Evolutionary conservation across 176 grass and related monocot genomes (phyloP).

Genomic region (Musa itinerans): DNA sequence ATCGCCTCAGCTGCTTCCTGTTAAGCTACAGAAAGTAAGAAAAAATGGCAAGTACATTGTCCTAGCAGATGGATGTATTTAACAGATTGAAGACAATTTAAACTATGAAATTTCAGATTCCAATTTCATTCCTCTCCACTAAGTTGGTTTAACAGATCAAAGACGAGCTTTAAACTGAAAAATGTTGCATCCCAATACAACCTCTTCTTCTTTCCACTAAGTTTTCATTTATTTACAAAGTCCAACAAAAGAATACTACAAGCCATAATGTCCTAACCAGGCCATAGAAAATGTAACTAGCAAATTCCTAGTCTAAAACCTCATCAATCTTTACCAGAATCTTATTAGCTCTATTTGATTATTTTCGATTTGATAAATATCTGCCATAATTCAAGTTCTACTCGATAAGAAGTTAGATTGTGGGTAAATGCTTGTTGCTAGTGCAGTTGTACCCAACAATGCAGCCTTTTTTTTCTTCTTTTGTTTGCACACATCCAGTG

Average conservation of each 20-base stretch:
- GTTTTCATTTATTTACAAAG: not conserved
- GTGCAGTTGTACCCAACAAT: too few relatives aligned
- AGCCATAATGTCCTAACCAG: not conserved
- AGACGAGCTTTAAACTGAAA: too few relatives aligned
- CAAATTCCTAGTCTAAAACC: not conserved
- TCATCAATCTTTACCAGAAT: not conserved
- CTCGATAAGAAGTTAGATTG: too few relatives aligned
- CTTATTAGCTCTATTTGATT: not conserved
- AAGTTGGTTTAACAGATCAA: not conserved
- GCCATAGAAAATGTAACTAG: too few relatives aligned
- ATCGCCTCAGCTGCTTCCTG: conserved; percentile 80
- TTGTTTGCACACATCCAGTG: too few relatives aligned
- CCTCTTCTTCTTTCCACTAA: not conserved
- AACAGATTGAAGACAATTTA: not conserved
- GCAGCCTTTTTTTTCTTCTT: too few relatives aligned
- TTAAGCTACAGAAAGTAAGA: conserved; percentile 26
- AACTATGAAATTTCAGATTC: not conserved
- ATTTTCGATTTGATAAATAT: not conserved
- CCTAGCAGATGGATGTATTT: too few relatives aligned
- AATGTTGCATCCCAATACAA: not conserved
- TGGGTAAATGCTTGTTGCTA: too few relatives aligned
- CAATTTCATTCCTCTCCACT: not conserved
- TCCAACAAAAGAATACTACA: not conserved
- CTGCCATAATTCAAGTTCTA: too few relatives aligned
- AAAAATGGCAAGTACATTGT: not conserved